Base-by-base conservation (phyloP, 2,329 filamentous ascomycete species). In the Aspergillus transmontanensis region DNA sequence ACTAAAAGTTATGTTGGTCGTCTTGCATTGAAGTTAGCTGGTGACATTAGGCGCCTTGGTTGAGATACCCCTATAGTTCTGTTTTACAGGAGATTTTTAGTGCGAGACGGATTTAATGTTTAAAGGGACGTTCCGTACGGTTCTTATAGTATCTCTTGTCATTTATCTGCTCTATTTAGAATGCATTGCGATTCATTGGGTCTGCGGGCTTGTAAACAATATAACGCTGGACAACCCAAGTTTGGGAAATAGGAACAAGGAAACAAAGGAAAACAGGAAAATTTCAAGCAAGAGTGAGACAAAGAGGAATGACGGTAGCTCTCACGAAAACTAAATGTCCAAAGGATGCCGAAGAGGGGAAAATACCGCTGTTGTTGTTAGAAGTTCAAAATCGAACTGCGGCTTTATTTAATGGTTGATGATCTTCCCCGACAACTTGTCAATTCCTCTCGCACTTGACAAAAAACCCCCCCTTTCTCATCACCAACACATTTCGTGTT, bases 1-100 rank as follows among this genome's bases (percentile, higher is more conserved):
- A 16, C 16, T n/a, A 55, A 32, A 21, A n/a, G 16, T 43, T 28
- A 12, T 41, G 39, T 55, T 58, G 36, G 50, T 66, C 12, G 19
- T 21, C 30, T 61, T 48, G 36, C 21, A 67, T 67, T 57, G 53
- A 58, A 60, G 62, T 58, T 55, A 69, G 28, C 32, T 36, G n/a
- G 51, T 32, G 7, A 30, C 51, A 36, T 54, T 21, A 23, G 32
- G 71, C 71, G 71, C 69, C 57, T 62, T 67, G 65, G 66, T 61
- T 63, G 67, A 68, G 67, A 74, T 73, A 73, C 71, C 71, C 71
- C 61, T 26, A 54, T 60, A 64, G n/a, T 67, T 65, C 60, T 58
- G 36, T 19, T 36, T 53, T 14, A 16, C 19, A 48, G 43, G 36
- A 28, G 12, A 10, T 14, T 21, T 43, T 57, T 59, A 21, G 39